These are phyloP conservation scores for Pestalotiopsis fici DNA, from an alignment of 2,329 filamentous ascomycete species.

Conservation along the genomic window DNA sequence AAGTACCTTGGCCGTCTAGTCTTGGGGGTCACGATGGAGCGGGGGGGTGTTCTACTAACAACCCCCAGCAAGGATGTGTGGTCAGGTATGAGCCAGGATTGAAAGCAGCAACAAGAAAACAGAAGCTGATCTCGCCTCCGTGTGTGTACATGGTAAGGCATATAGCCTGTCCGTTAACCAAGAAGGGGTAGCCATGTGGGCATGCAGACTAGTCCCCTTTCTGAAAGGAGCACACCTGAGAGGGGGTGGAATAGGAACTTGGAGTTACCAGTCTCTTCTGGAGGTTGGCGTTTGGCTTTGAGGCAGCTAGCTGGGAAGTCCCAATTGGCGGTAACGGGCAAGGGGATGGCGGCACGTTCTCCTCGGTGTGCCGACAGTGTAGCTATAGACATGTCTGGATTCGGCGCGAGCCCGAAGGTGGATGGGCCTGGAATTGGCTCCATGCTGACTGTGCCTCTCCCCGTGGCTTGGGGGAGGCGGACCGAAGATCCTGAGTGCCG, in stretches of 20 bases:
- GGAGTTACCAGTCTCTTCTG: too few relatives aligned
- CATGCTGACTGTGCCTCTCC: background rate
- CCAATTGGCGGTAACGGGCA: conserved; percentile 4
- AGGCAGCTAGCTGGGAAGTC: too few relatives aligned
- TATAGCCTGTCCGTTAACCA: background rate
- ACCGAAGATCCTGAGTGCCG: conserved; percentile 1
- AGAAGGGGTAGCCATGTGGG: background rate
- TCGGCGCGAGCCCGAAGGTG: background rate
- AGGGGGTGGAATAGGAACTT: too few relatives aligned
- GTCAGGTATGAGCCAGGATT: conserved; percentile 7
- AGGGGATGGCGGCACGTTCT: conserved; percentile 5
- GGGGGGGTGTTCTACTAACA: background rate
- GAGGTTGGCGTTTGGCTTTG: too few relatives aligned
- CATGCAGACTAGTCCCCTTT: background rate
- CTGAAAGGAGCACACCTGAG: background rate
- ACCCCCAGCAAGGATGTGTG: background rate
- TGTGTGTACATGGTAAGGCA: background rate
- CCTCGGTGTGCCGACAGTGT: background rate
- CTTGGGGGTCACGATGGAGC: background rate
- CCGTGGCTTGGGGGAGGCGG: conserved; percentile 1
- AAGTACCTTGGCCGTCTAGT: background rate
- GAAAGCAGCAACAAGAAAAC: background rate
- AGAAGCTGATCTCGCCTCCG: background rate
- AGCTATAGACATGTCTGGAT: background rate
- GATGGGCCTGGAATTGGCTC: background rate